Base-by-base conservation (phyloP, 78 protist species). In the Dictyostelium brefeldianum region DNA sequence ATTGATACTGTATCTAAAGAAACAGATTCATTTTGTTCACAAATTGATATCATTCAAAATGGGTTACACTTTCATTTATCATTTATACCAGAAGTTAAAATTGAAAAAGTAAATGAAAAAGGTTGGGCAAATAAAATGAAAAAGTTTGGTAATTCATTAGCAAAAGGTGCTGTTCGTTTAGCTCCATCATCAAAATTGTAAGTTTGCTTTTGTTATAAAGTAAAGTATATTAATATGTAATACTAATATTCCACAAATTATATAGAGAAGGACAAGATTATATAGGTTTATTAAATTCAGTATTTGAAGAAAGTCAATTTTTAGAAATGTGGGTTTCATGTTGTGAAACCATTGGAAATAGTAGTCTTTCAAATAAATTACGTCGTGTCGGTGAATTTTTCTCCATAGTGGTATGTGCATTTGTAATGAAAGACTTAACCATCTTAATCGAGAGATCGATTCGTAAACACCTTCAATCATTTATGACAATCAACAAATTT, bases 281-380 rank as follows among this genome's bases (percentile, higher is more conserved):
- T 77, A 80, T 90, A 25, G 95, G 89, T 54, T 31, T 90, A 74
- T 62, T 90, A 53, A 90, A 81, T 48, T 70, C 81, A 18, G 95
- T 90, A 3, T 90, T 90, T 81, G 95, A 90, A 47, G 90, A 81
- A 48, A 80, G 89, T 81, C 95, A 90, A 59, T 90, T 90, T 82
- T 53, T 90, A 65, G 95, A 90, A 53, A 56, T 56, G 43, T 90
- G 95, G 95, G 80, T 90, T 70, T 80, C 79, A 48, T 74, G 83
- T 31, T 90, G 89, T 22, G 95, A 90, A 48, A 81, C 79, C 57
- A 46, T 81, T 57, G 83, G 83, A 29, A 43, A 90, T 46, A 54
- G 70, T 59, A 80, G 50, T 74, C 62, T 90, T 18, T 31, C 74
- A 8, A 90, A 46, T 18, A 48, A 65, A 48, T 29, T 90, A 48